Percentiles rank a stretch among this genome's conserved stretches.
Conservation (phyloP, 768 basidiomycete genomes). For the Hortiboletus campestris region DNA sequence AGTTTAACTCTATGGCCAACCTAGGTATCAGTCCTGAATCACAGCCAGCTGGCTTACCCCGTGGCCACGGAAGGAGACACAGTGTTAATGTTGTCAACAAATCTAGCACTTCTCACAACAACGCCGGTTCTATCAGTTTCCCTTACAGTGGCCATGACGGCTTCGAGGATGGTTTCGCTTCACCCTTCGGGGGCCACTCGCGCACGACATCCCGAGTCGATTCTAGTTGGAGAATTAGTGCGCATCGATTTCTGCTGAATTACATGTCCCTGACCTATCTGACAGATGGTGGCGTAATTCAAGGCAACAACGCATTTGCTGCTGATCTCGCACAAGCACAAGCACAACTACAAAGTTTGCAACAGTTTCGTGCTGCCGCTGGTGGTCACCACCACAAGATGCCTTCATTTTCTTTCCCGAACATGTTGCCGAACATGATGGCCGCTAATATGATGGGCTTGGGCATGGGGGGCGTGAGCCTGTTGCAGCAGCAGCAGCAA, state of each 20-base stretch:
- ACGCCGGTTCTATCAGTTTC: conserved; percentile 49
- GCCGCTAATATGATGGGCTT: conserved; percentile 96
- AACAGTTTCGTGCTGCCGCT: conserved; percentile 94
- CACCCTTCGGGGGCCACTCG: conserved; percentile 66
- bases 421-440: conserved; percentile 97
- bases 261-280: conserved; percentile 9
- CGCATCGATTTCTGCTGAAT: conserved; percentile 30
- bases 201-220: conserved; percentile 74
- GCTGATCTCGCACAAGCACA: conserved; percentile 95
- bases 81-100: conserved; percentile 93
- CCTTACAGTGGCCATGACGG: conserved; percentile 56
- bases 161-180: conserved; percentile 80
- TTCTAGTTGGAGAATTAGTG: conserved; percentile 88
- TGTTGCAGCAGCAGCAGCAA: conserved; percentile 90
- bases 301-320: conserved; percentile 62
- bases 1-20: conserved; percentile 56
- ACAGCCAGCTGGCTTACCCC: conserved; percentile 63
- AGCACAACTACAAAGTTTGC: conserved; percentile 92
- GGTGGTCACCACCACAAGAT: conserved; percentile 96
- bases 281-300: conserved; percentile 70
- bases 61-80: conserved; percentile 85
- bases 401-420: conserved; percentile 96
- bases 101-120: conserved; percentile 42
- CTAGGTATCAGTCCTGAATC: conserved; percentile 61
- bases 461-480: conserved; percentile 74